Conservation (phyloP, 495 filamentous ascomycete species). For the Neurospora sp. region DNA sequence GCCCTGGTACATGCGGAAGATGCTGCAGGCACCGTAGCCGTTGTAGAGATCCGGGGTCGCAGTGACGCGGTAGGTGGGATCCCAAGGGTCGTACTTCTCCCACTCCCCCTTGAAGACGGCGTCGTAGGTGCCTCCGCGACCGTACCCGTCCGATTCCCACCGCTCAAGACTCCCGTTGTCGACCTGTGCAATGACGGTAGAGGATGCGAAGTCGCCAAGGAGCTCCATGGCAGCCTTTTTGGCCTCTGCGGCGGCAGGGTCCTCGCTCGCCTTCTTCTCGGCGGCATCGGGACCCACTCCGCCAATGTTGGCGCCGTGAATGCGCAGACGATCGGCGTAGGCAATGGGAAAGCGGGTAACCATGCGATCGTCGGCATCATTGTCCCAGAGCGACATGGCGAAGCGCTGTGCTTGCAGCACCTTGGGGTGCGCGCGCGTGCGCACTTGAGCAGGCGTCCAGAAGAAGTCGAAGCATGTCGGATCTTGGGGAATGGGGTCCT, state of each 20-base stretch:
- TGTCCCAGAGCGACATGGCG: constrained; percentile 77
- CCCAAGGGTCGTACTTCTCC: constrained; percentile 84
- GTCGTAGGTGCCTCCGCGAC: constrained; percentile 58
- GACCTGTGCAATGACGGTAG: constrained; percentile 55
- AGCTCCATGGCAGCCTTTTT: constrained; percentile 26
- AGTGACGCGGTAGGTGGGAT: constrained; percentile 60
- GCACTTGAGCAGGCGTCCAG: constrained; percentile 76
- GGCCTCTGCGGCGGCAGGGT: constrained; percentile 11
- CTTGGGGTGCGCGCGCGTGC: constrained; percentile 67
- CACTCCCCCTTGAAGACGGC: constrained; percentile 68
- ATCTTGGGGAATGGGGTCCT: constrained; percentile 39
- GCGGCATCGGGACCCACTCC: constrained; percentile 21
- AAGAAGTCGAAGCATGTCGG: constrained; percentile 90
- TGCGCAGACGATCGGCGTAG: constrained; percentile 79
- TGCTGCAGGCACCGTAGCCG: constrained; percentile 73
- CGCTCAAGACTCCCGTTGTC: constrained; percentile 82
- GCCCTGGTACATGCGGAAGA: constrained; percentile 85
- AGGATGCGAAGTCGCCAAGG: constrained; percentile 35
- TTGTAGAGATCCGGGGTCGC: constrained; percentile 77
- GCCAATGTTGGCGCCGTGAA: constrained; percentile 42
- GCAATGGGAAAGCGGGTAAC: constrained; percentile 54
- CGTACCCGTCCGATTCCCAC: constrained; percentile 83
- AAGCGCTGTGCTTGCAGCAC: constrained; percentile 66
- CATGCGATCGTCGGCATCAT: constrained; percentile 50
- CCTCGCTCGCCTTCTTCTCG: constrained; percentile 9